Evolutionary conservation across 2,329 filamentous ascomycete genomes (phyloP).

Genomic region (Huntiella bhutanensis): DNA sequence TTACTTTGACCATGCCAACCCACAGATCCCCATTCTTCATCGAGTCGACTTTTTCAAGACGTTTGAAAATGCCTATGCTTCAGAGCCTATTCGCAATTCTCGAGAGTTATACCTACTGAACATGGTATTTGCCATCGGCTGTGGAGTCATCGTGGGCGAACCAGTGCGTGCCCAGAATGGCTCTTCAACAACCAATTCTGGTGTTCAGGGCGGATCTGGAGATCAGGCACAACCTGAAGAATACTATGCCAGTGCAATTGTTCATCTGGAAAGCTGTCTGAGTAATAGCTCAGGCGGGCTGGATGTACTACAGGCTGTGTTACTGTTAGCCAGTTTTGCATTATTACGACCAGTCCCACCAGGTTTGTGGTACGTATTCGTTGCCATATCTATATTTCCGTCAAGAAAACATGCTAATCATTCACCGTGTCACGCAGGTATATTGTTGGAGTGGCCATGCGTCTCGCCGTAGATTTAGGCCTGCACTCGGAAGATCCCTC

Average conservation of each 20-base stretch:
- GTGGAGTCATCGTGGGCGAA: slow-evolving; percentile 71
- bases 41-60: slow-evolving; percentile 76
- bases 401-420: not conserved
- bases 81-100: slow-evolving; percentile 46
- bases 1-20: slow-evolving; percentile 93
- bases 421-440: slow-evolving; percentile 34
- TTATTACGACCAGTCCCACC: slow-evolving; percentile 79
- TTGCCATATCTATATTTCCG: not conserved
- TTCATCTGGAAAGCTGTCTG: slow-evolving; percentile 75
- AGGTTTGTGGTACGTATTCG: slow-evolving; percentile 52
- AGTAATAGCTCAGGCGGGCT: slow-evolving; percentile 72
- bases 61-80: slow-evolving; percentile 63
- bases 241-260: slow-evolving; percentile 86
- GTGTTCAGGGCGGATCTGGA: slow-evolving; percentile 17
- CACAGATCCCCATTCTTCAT: slow-evolving; percentile 85
- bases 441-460: slow-evolving; percentile 82
- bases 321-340: slow-evolving; percentile 80
- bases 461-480: slow-evolving; percentile 77
- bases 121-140: slow-evolving; percentile 92
- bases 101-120: slow-evolving; percentile 86
- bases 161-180: slow-evolving; percentile 27
- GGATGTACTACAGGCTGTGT: slow-evolving; percentile 83
- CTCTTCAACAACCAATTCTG: slow-evolving; percentile 12
- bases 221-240: slow-evolving; percentile 63
- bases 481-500: slow-evolving; percentile 81